Evolutionary conservation across 352 stramenopile genomes (phyloP), one percentile per base, ranked within the genome.

Genomic region (Globisporangium alternatum): DNA sequence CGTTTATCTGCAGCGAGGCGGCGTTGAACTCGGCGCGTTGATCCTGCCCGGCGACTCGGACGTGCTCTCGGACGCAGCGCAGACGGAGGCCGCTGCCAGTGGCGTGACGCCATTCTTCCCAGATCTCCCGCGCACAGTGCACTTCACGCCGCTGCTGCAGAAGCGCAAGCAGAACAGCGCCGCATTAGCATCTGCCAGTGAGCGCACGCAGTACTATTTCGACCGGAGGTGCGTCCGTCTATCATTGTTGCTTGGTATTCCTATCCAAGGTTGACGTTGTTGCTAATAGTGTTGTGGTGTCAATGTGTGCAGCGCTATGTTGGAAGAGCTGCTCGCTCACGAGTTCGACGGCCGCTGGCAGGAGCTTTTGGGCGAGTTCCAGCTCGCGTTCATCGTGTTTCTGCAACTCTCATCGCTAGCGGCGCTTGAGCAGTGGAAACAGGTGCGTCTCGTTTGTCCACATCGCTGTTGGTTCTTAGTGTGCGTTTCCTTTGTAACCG

Each of bases 341-440:
- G 65, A 72, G 22, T 88, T 83, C 64, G 53, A 54, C 12, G 70
- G 68, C 0, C 65, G 76, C 47, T 97, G 88, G 87, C 55, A 89
- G 58, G 70, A 91, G 44, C 76, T 98, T 33, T 47, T 98, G 15
- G 96, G 90, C 30, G 94, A 98, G 76, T 66, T 98, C 61, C 93
- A 98, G 71, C 69, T 98, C n/a, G 81, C 90, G 5, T 98, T 98
- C 65, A 57, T 98, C 13, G 56, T 98, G 4, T 98, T 98, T 74
- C 66, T 98, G 39, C 84, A 97, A 70, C 66, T 98, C n/a, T 95
- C 93, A 48, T 98, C 94, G 44, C 80, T 98, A 25, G 72, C 83
- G 15, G 95, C 93, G 3, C 75, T 98, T 43, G 82, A 98, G 71
- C 90, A 98, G 70, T 98, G 96, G 96, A 97, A 97, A 64, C 79